Conservation (phyloP, 352 stramenopile genomes). For the Phytophthora lateralis region DNA sequence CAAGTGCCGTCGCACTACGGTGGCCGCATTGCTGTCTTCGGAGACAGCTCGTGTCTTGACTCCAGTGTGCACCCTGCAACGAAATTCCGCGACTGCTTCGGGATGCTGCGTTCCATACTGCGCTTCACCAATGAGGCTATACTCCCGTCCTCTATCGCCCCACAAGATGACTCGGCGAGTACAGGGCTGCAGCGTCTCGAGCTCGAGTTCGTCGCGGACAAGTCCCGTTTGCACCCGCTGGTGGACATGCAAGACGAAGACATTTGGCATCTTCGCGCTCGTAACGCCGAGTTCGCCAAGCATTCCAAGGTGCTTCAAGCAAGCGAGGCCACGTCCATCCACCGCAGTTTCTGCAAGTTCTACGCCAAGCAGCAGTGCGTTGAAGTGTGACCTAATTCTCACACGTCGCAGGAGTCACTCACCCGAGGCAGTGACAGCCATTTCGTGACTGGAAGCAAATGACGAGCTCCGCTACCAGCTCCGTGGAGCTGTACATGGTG, state of each 20-base stretch:
- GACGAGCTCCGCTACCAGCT: constrained; percentile 17
- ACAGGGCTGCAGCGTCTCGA: constrained; percentile 37
- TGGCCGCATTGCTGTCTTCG: constrained; percentile 77
- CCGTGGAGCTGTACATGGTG: constrained; percentile 68
- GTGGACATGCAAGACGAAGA: constrained; percentile 20
- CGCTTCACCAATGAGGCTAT: constrained; percentile 63
- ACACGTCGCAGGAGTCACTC: constrained; percentile 36
- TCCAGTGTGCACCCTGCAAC: constrained; percentile 50
- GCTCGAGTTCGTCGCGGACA: constrained; percentile 40
- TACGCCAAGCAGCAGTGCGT: constrained; percentile 61
- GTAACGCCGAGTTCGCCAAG: constrained; percentile 35
- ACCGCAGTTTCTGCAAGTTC: constrained; percentile 74
- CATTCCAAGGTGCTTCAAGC: constrained; percentile 73
- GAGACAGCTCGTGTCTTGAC: constrained; percentile 77
- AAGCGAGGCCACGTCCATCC: constrained; percentile 35
- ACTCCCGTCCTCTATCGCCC: constrained; percentile 9
- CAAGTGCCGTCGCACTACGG: constrained; percentile 61
- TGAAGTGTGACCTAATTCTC: constrained; percentile 38
- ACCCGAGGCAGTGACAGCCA: constrained; percentile 12
- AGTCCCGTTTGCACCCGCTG: constrained; percentile 21
- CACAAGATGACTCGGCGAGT: constrained; percentile 21
- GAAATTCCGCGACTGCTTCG: constrained; percentile 64
- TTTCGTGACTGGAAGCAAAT: constrained; percentile 24
- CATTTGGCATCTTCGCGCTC: constrained; percentile 24
- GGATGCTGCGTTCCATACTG: constrained; percentile 62